A percentile compares a stretch with the other conserved stretches of the same genome.
These are phyloP conservation scores for Vitis labrusca DNA, from an alignment of 164 flowering plant species.

Conservation along the genomic window DNA sequence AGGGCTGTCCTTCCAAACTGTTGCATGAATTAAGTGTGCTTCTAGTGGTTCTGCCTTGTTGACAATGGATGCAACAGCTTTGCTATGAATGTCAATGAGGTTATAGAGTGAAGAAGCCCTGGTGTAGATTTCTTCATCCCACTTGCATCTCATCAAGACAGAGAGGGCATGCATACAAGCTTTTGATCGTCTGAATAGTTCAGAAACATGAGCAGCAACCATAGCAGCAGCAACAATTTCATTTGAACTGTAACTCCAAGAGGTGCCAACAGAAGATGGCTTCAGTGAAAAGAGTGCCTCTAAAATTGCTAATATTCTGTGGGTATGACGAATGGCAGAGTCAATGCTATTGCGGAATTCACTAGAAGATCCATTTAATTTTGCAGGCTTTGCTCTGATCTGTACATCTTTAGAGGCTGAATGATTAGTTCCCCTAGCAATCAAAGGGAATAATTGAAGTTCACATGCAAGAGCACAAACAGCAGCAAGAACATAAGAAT, in stretches of 20 bases:
- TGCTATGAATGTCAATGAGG: slow-evolving; percentile 86
- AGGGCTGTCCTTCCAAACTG: slow-evolving; percentile 49
- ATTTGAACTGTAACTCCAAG: slow-evolving; percentile 93
- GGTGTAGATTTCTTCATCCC: slow-evolving; percentile 75
- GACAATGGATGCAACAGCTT: slow-evolving; percentile 89
- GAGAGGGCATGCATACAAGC: slow-evolving; percentile 90
- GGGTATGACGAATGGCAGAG: slow-evolving; percentile 78
- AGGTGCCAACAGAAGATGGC: slow-evolving; percentile 88
- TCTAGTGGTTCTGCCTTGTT: slow-evolving; percentile 87
- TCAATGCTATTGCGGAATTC: slow-evolving; percentile 56
- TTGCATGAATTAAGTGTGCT: slow-evolving; percentile 58
- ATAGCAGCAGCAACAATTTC: slow-evolving; percentile 98
- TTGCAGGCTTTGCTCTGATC: slow-evolving; percentile 38
- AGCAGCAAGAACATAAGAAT: slow-evolving; percentile 94
- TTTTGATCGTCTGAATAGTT: slow-evolving; percentile 82
- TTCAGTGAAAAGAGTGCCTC: slow-evolving; percentile 88
- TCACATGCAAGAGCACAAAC: slow-evolving; percentile 96
- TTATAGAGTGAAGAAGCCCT: slow-evolving; percentile 87
- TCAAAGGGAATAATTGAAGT: slow-evolving; percentile 80
- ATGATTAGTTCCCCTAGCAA: slow-evolving; percentile 45
- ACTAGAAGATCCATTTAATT: slow-evolving; percentile 48
- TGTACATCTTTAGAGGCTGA: slow-evolving; percentile 27
- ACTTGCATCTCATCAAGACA: slow-evolving; percentile 76
- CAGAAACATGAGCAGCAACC: slow-evolving; percentile 98
- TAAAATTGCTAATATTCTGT: slow-evolving; percentile 74